These are phyloP conservation scores for Testicularia cyperi DNA, from an alignment of 1,284 basidiomycete genomes.

Conservation along the genomic window DNA sequence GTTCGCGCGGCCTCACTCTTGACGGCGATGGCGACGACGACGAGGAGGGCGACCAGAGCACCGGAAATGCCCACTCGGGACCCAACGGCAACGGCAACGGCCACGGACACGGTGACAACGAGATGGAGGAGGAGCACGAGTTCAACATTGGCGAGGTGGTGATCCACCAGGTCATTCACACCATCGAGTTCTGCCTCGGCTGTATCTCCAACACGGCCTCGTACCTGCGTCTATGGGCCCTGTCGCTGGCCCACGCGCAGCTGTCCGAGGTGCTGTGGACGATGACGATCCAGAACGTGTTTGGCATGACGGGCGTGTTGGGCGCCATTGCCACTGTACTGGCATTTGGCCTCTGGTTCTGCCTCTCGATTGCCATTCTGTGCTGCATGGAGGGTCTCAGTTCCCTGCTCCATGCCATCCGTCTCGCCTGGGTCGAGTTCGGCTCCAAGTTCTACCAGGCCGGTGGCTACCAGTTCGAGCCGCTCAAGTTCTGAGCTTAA, in stretches of 20 bases:
- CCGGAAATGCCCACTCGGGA: conserved; percentile 57
- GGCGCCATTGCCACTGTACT: conserved; percentile 68
- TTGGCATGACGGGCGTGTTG: conserved; percentile 62
- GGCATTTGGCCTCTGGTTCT: conserved; percentile 79
- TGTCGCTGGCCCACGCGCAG: conserved; percentile 96
- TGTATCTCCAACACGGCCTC: conserved; percentile 99
- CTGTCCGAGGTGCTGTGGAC: conserved; percentile 77
- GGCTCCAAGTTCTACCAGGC: conserved; percentile 96
- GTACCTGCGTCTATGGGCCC: conserved; percentile 96
- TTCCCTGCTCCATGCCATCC: conserved; percentile 85
- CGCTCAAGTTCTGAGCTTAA: conserved; percentile 49
- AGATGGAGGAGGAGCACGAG: conserved; percentile 66
- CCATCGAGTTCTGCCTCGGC: conserved; percentile 85
- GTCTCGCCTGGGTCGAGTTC: conserved; percentile 96
- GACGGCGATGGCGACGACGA: conserved; percentile 41
- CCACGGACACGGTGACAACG: conserved; percentile 71
- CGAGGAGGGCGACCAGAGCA: conserved; percentile 63
- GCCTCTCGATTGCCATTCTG: conserved; percentile 68
- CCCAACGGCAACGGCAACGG: conserved; percentile 74
- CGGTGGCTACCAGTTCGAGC: conserved; percentile 69
- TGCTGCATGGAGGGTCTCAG: conserved; percentile 87
- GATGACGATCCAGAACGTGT: conserved; percentile 59
- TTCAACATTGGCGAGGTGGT: conserved; percentile 89
- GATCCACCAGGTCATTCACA: conserved; percentile 85
- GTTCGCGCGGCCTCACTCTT: conserved; percentile 37